Percentiles rank a stretch among this genome's conserved stretches.
Evolutionary conservation across 2,329 filamentous ascomycete species (phyloP).

Genomic region (Pseudocercospora fijiensis): DNA sequence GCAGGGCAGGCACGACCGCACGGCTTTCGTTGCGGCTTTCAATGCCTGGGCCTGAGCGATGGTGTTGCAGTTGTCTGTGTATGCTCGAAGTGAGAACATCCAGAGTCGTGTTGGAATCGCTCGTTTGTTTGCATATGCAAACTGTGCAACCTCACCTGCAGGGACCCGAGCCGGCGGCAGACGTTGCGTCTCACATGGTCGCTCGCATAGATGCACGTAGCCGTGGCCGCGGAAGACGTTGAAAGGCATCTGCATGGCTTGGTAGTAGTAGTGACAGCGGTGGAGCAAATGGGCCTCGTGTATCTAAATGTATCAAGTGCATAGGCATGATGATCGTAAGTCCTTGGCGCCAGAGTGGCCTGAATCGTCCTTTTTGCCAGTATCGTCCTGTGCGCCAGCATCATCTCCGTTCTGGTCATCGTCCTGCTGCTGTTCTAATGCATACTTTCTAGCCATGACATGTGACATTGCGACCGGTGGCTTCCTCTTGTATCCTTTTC

Average conservation of each 20-base stretch:
- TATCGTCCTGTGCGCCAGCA: neutral
- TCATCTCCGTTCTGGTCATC: neutral
- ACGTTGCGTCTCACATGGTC: neutral
- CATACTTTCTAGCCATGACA: conserved; percentile 2
- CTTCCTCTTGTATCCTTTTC: conserved; percentile 29
- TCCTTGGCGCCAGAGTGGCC: neutral
- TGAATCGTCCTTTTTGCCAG: neutral
- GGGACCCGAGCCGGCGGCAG: neutral
- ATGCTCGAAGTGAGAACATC: neutral
- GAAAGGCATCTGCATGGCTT: neutral
- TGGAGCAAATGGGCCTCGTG: neutral
- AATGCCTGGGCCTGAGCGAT: neutral
- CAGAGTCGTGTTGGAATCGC: neutral
- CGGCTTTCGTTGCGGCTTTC: no score
- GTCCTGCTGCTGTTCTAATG: neutral
- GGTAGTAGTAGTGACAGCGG: neutral
- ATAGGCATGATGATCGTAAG: neutral
- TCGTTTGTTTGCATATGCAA: neutral
- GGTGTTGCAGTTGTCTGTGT: neutral
- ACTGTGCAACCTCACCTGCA: conserved; percentile 4
- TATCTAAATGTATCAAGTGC: neutral
- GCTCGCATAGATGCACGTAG: neutral
- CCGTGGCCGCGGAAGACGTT: neutral
- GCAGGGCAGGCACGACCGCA: neutral
- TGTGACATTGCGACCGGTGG: conserved; percentile 37